phyloP scores from a whole-genome alignment of 2,329 filamentous ascomycete species.

The Ascochyta viciae-villosae region DNA sequence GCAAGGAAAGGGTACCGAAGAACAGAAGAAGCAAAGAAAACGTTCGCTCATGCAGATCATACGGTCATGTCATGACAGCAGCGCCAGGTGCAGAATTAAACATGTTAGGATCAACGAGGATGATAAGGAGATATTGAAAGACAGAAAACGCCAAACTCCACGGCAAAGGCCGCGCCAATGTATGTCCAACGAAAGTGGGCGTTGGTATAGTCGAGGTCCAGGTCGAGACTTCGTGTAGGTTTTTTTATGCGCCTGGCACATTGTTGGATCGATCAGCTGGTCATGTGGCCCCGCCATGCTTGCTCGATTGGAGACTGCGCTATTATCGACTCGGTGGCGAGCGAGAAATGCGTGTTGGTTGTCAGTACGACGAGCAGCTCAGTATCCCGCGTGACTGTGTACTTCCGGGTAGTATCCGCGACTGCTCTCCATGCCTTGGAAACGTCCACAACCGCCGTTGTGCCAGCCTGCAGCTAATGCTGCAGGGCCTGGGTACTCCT shows the following conservation, averaged over 20 bases:
- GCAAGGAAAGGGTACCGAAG: constrained; percentile 7
- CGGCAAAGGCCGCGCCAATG: neutral
- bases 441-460: constrained; percentile 51
- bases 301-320: neutral
- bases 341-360: neutral
- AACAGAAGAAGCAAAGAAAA: constrained; percentile 20
- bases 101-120: constrained; percentile 27
- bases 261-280: neutral
- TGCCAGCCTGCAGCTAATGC: constrained; percentile 44
- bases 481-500: constrained; percentile 50
- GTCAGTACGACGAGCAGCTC: constrained; percentile 14
- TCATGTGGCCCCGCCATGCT: neutral
- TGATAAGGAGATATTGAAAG: constrained; percentile 10
- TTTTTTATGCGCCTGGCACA: neutral
- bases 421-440: constrained; percentile 56
- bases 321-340: neutral
- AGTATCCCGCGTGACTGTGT: constrained; percentile 50
- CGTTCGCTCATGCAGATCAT: constrained; percentile 37
- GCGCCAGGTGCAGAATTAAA: constrained; percentile 36
- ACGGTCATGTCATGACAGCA: constrained; percentile 30
- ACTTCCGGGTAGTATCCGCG: constrained; percentile 57
- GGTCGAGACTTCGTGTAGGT: neutral
- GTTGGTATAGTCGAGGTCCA: neutral
- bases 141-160: constrained; percentile 10
- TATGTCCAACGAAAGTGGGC: neutral